Percentiles rank a stretch among this genome's conserved stretches.
These are phyloP conservation scores for Breynia disticha DNA, from an alignment of 441 rosid genomes.

Conservation along the genomic window DNA sequence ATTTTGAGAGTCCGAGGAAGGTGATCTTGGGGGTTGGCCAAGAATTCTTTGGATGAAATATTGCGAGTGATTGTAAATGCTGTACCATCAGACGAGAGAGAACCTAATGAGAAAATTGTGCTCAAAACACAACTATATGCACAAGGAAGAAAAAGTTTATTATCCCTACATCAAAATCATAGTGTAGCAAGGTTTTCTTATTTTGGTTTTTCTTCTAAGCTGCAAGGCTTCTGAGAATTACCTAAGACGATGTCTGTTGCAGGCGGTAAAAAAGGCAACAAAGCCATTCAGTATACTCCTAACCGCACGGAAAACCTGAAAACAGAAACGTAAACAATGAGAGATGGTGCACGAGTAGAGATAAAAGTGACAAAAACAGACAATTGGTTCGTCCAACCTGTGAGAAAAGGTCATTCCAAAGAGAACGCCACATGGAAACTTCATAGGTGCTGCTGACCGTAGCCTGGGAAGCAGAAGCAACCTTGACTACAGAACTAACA, in stretches of 20 bases:
- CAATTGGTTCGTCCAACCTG: slow-evolving; percentile 38
- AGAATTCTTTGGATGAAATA: slow-evolving; percentile 40
- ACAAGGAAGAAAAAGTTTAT: background rate
- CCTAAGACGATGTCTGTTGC: slow-evolving; percentile 99
- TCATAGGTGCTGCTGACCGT: slow-evolving; percentile 45
- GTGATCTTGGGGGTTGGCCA: slow-evolving; percentile 29
- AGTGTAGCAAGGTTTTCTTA: background rate
- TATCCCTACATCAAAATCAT: background rate
- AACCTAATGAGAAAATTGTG: background rate
- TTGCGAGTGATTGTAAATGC: slow-evolving; percentile 74
- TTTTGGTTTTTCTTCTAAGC: background rate
- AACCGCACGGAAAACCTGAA: slow-evolving; percentile 85
- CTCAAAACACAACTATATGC: too few relatives aligned
- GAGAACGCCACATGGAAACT: slow-evolving; percentile 78
- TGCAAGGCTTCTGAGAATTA: slow-evolving; percentile 14
- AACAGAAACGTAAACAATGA: slow-evolving; percentile 10
- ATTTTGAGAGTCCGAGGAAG: slow-evolving; percentile 21
- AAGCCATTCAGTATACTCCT: slow-evolving; percentile 84
- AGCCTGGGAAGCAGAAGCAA: slow-evolving; percentile 57
- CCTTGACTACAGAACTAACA: slow-evolving; percentile 35
- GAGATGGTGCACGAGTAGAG: background rate
- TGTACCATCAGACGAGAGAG: slow-evolving; percentile 25
- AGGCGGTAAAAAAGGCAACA: slow-evolving; percentile 75
- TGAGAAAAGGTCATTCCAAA: slow-evolving; percentile 96
- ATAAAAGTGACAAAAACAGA: background rate